Base-by-base conservation (phyloP, 176 grass and related monocot species). In the Puccinellia tenuiflora region DNA sequence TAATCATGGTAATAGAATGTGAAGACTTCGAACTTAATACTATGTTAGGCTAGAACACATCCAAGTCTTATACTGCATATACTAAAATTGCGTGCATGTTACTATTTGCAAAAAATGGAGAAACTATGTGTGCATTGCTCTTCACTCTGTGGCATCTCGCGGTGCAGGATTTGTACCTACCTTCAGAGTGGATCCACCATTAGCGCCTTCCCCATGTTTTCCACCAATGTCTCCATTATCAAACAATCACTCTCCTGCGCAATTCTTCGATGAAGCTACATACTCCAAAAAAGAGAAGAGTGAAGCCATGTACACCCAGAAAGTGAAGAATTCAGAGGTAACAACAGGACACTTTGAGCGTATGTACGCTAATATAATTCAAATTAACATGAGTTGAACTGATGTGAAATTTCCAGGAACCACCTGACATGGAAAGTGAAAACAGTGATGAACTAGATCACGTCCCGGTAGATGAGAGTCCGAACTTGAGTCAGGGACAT, bases 281-380 rank as follows among this genome's bases (percentile, higher is more conserved):
- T 6, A 34, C 71, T 6, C 25, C 4, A 21, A 21, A 51, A 51
- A 18, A 30, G 26, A 30, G 8, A 74, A 33, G 17, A 51, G 28
- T 37, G 65, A 73, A 30, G 21, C 66, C 21, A 46, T 24, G 75
- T 1, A 24, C 35, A 61, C 26, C 16, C 33, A 76, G 73, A 35
- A 86, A 75, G 61, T 22, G 31, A 73, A 75, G 6, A 88, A 83
- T 62, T 29, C 75, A 86, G 86, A 92, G 84, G 83, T 86, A 88
- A 79, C n/a, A 50, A 38, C 53, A 22, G 50, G 37, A 34, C 9
- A 79, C n/a, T 61, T 85, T 61, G 17, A 37, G 45, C 35, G 43
- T 4, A 28, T 79, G 17, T 20, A 35, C 66, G 5, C 16, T 79
- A 13, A 74, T 31, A 72, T 24, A 24, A 38, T 8, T 78, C 1